Evolutionary conservation across 805 yeast genomes (phyloP), one percentile per base, ranked within the genome.

Genomic region (Metschnikowia lunata): DNA sequence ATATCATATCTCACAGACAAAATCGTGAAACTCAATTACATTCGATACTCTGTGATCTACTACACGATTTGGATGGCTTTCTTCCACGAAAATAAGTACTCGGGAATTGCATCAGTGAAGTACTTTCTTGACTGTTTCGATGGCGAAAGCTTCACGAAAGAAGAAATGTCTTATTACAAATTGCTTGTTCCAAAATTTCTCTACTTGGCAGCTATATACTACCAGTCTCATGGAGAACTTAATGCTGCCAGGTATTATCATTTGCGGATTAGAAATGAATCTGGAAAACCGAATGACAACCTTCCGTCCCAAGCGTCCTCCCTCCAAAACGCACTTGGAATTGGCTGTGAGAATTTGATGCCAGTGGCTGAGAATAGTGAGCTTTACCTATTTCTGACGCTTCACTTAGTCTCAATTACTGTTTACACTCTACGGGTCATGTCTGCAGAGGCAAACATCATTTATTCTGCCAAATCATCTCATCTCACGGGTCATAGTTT

Each of bases 171-270:
- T n/a, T 54, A 64, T 26, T 70, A 65, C 46, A 66, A 63, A 38
- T 56, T 58, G 26, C 45, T 75, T 15, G 46, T 71, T 4, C 71
- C 77, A 2, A 56, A 60, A 31, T 54, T 73, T 4, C 63, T 62
- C 27, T 74, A 70, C 46, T 46, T 75, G 14, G 63, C 67, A 38
- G 81, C 70, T 1, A 37, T 67, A 4, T 62, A 64, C 40, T 59
- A 63, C 47, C 80, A 76, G 39, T 46, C 57, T 12, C 50, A 55
- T 9, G 72, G 73, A 4, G 63, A 71, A 15, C 43, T 67, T 5
- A 55, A 57, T 14, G 56, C 62, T 1, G 70, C 80, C 1, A 65
- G 69, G 42, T 65, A 63, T 44, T 71, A 72, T 46, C 72, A 66
- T 47, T 42, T 57, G 30, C 64, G 66, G 42, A 65, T 69, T 6